Evolutionary conservation across 2,329 filamentous ascomycete species (phyloP), one percentile per base, ranked within the genome.

Genomic region (Annulohypoxylon truncatum): DNA sequence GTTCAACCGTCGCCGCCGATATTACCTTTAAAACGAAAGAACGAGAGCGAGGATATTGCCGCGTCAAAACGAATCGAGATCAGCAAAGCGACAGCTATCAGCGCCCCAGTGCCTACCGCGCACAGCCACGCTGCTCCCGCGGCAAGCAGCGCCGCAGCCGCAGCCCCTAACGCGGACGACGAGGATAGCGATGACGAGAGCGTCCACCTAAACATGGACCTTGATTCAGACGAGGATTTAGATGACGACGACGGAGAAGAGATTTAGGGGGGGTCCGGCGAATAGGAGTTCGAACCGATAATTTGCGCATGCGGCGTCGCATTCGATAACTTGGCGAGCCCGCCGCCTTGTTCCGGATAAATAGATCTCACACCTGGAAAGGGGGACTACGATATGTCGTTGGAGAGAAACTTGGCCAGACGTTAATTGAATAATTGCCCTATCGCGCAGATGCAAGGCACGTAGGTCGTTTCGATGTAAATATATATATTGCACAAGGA

Each of bases 181-280:
- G 80, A 82, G 29, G 82, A 82, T 12, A 77, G 76, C 47, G 77
- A 79, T 60, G 85, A 87, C 60, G 85, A 83, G 58, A 88, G 85
- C 63, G 82, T 88, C 10, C 84, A 88, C 75, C 77, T 88, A 61
- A 85, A 88, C 58, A 88, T 88, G 84, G 85, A 86, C 47, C 75
- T 89, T 8, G 86, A 88, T 42, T 71, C 69, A 10, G 71, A 74
- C 6, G 68, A 67, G 4, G 75, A 76, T 0, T 74, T 74, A 2
- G 71, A 73, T 2, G 84, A 84, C 0, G 83, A 71, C 18, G 58
- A 64, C 24, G 58, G 42, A 31, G 42, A 15, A 54, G 52, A 66
- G 46, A 40, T 61, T 33, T 22, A 44, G 10, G 44, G 58, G 29
- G 15, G 22, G 22, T 10, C 5, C 13, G 13, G 33, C 61, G 44